Conservation (phyloP, 495 filamentous ascomycete genomes). For the Massariosphaeria phaeospora region DNA sequence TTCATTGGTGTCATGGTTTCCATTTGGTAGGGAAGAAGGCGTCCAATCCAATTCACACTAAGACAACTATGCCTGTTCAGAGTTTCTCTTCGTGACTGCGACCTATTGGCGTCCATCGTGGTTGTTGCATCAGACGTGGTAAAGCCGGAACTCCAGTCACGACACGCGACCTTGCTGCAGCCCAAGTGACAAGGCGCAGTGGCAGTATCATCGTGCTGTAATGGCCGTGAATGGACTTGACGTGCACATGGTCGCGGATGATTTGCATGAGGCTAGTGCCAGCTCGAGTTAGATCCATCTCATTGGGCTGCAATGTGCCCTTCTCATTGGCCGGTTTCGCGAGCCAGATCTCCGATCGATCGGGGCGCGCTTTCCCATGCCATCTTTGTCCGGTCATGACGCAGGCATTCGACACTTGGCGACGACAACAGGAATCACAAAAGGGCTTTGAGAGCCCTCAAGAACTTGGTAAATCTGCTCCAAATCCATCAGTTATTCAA, state of each 20-base stretch:
- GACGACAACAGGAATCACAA: background rate
- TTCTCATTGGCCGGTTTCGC: too few species aligned
- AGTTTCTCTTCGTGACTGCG: too few species aligned
- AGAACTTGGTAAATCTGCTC: background rate
- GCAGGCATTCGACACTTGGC: conserved; percentile 5
- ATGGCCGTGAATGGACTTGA: background rate
- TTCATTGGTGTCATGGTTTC: background rate
- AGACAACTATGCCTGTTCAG: too few species aligned
- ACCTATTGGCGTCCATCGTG: too few species aligned
- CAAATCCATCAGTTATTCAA: background rate
- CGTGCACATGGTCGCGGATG: background rate
- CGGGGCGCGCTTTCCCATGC: conserved; percentile 12
- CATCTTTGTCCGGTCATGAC: conserved; percentile 20
- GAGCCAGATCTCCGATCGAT: conserved; percentile 3
- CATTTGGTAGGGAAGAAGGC: background rate
- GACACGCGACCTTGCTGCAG: too few species aligned
- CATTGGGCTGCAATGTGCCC: too few species aligned
- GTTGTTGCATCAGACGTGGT: too few species aligned
- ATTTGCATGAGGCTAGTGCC: background rate
- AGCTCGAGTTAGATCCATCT: background rate
- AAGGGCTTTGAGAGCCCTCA: background rate
- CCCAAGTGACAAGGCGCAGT: too few species aligned
- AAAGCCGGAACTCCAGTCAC: too few species aligned
- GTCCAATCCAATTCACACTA: background rate
- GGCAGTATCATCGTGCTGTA: background rate